Evolutionary conservation across 208 protist species (phyloP).

Genomic region (Sergeia podlipaevii): DNA sequence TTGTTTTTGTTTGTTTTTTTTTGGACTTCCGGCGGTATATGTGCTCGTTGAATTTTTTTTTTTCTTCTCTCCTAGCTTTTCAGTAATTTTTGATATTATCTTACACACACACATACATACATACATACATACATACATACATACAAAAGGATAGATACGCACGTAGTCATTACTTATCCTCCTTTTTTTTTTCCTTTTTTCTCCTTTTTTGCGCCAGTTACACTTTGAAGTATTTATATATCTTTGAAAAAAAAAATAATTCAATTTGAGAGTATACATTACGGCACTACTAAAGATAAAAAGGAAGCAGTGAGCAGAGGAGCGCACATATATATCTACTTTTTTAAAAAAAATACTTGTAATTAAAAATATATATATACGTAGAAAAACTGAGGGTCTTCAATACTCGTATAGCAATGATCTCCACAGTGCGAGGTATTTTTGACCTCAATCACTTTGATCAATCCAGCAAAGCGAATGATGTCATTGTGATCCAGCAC

Average conservation of each 20-base stretch:
- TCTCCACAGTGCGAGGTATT: constrained; percentile 64
- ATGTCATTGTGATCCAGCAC: constrained; percentile 97
- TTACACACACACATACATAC: constrained; percentile 11
- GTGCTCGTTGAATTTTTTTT: neutral
- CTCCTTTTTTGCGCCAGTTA: neutral
- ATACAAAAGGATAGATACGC: constrained; percentile 3
- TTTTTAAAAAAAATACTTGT: too few species aligned
- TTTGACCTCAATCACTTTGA: constrained; percentile 83
- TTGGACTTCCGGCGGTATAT: too few species aligned
- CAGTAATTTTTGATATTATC: neutral
- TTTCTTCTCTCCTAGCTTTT: neutral
- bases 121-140: constrained; percentile 5
- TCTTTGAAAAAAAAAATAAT: constrained; percentile 10
- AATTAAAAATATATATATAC: too few species aligned
- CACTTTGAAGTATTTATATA: neutral
- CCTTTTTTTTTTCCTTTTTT: constrained; percentile 8
- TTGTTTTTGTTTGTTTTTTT: too few species aligned
- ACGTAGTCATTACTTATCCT: neutral
- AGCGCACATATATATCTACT: too few species aligned
- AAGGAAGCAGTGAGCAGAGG: neutral
- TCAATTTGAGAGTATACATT: too few species aligned
- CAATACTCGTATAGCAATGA: too few species aligned
- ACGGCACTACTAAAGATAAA: neutral
- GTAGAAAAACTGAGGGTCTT: too few species aligned
- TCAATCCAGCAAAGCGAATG: constrained; percentile 92